phyloP scores from a whole-genome alignment of 2,329 filamentous ascomycete genomes.

The Colletotrichum sp. region DNA sequence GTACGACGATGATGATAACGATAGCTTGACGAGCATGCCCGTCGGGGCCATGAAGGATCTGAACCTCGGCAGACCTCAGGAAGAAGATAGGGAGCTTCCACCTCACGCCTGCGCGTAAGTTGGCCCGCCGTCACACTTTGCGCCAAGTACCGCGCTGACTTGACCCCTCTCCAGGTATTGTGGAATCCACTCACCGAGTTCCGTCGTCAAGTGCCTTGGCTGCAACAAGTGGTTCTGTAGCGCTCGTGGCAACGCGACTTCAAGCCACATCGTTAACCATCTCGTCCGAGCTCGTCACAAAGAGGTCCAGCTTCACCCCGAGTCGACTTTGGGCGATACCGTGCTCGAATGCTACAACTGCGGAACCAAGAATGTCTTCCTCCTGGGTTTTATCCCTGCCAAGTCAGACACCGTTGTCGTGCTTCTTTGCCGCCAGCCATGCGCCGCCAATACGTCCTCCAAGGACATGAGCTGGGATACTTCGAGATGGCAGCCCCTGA shows the following conservation, averaged over 20 bases:
- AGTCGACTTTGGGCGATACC: constrained; percentile 92
- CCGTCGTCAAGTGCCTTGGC: constrained; percentile 92
- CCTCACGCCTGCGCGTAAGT: constrained; percentile 95
- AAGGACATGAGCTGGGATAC: constrained; percentile 99
- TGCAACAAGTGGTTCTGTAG: constrained; percentile 99
- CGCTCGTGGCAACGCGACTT: constrained; percentile 93
- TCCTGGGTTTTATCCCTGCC: constrained; percentile 96
- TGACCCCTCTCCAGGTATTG: constrained; percentile 72
- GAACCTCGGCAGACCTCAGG: constrained; percentile 57
- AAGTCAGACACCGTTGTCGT: constrained; percentile 99
- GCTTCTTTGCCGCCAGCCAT: constrained; percentile 93
- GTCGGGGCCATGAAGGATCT: constrained; percentile 76
- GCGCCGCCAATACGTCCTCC: constrained; percentile 90
- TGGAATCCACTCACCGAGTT: constrained; percentile 93
- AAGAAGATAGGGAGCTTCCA: constrained; percentile 91
- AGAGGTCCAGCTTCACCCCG: constrained; percentile 95
- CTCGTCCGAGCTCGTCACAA: constrained; percentile 97
- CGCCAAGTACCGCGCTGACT: not conserved
- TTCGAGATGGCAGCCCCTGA: constrained; percentile 95
- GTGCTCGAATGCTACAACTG: constrained; percentile 99
- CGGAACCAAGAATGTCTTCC: constrained; percentile 98
- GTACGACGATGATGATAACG: constrained; percentile 81
- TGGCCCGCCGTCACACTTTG: constrained; percentile 3
- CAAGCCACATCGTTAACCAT: constrained; percentile 98
- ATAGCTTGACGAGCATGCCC: constrained; percentile 79